These are phyloP conservation scores for Sclerotinia subarctica DNA, from an alignment of 2,329 filamentous ascomycete genomes.

Conservation along the genomic window DNA sequence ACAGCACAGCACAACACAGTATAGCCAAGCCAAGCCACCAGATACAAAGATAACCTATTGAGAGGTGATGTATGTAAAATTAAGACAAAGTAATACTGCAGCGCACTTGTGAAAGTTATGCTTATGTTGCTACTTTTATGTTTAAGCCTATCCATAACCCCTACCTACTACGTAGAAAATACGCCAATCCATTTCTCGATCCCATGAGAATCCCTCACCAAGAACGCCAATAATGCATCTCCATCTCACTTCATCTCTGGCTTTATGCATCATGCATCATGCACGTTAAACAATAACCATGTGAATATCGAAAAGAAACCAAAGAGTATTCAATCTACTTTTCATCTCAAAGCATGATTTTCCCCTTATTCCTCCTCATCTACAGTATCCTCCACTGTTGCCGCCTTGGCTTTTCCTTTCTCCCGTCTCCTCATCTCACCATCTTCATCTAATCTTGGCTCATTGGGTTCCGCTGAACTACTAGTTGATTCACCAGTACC, in stretches of 20 bases:
- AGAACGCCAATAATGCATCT: slow-evolving; percentile 14
- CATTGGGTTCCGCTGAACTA: slow-evolving; percentile 17
- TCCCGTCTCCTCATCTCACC: slow-evolving; percentile 26
- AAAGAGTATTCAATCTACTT: neutral
- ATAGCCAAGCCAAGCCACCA: neutral
- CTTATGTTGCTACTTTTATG: neutral
- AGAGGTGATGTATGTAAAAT: neutral
- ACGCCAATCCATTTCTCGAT: neutral
- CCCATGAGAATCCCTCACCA: neutral
- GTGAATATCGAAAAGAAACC: neutral
- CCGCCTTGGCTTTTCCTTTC: slow-evolving; percentile 48
- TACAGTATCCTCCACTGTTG: slow-evolving; percentile 47
- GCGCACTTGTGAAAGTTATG: neutral
- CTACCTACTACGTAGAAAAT: slow-evolving; percentile 5
- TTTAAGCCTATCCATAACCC: neutral
- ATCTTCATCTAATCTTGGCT: slow-evolving; percentile 20
- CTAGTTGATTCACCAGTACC: slow-evolving; percentile 14
- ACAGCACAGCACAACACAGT: neutral
- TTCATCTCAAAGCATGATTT: slow-evolving; percentile 6
- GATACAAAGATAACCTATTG: neutral
- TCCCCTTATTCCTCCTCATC: slow-evolving; percentile 39
- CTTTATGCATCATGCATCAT: slow-evolving; percentile 9
- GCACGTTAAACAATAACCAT: slow-evolving; percentile 6
- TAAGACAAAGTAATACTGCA: neutral
- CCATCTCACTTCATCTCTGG: neutral